Evolutionary conservation across 305 asterid genomes (phyloP).

Genomic region (Fraxinus greggii): DNA sequence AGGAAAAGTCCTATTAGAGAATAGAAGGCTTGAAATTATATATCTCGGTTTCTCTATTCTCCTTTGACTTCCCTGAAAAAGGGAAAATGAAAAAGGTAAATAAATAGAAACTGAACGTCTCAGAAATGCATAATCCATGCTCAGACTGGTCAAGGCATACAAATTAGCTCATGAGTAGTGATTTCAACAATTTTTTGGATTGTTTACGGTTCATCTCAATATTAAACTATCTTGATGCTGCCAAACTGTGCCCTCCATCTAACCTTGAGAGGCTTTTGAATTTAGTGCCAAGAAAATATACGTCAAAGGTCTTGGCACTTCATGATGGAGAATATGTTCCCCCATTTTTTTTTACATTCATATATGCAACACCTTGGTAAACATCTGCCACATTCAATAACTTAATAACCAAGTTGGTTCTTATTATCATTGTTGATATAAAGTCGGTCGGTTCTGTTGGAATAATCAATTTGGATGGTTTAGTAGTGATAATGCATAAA

Average conservation of each 20-base stretch:
- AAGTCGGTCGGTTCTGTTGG: constrained; percentile 1
- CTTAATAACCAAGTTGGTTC: constrained; percentile 8
- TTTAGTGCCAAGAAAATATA: neutral
- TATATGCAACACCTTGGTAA: neutral
- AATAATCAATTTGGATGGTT: neutral
- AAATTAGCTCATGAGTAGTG: neutral
- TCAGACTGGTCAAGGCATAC: neutral
- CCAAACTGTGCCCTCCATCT: constrained; percentile 5
- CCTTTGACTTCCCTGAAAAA: neutral
- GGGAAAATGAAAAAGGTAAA: neutral
- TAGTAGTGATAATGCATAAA: neutral
- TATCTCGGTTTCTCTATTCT: neutral
- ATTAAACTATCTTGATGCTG: neutral
- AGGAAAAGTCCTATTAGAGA: neutral
- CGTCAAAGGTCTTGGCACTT: neutral
- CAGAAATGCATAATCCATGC: neutral
- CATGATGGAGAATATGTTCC: neutral
- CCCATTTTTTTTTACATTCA: neutral
- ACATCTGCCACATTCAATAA: constrained; percentile 11
- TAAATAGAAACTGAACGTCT: neutral
- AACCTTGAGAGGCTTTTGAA: constrained; percentile 7
- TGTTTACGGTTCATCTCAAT: neutral
- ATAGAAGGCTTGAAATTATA: neutral
- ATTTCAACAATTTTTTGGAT: neutral
- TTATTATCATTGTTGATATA: constrained; percentile 5